Conservation (phyloP, 805 yeast species). For the Nakazawaea wyomingensis region DNA sequence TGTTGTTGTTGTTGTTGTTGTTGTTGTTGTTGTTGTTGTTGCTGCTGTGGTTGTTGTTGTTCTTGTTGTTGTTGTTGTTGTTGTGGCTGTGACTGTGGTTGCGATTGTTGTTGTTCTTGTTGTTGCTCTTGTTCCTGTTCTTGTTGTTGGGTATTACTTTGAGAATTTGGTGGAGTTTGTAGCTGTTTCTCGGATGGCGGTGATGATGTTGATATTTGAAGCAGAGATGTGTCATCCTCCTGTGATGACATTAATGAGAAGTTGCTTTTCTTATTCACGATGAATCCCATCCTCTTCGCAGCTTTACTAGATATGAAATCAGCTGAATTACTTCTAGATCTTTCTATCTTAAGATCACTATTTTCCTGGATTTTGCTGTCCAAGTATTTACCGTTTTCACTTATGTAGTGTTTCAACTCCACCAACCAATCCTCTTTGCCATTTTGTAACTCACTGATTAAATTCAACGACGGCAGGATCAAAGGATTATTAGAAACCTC, state of each 20-base stretch:
- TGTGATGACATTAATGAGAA: constrained; percentile 17
- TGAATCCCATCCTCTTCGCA: constrained; percentile 71
- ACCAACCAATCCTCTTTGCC: constrained; percentile 40
- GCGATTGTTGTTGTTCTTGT: constrained; percentile 16
- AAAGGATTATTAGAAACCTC: constrained; percentile 63
- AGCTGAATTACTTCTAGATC: constrained; percentile 32
- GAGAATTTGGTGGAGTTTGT: not conserved
- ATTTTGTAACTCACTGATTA: constrained; percentile 29
- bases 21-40: too few relatives aligned
- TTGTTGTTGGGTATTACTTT: constrained; percentile 2
- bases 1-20: too few relatives aligned
- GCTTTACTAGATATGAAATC: constrained; percentile 53
- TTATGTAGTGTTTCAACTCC: constrained; percentile 33
- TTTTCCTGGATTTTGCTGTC: constrained; percentile 26
- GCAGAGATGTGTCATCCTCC: constrained; percentile 13
- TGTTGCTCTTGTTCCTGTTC: not conserved
- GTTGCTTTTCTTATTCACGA: constrained; percentile 36
- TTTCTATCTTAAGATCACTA: constrained; percentile 2
- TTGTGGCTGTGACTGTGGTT: constrained; percentile 14
- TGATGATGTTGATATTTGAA: not conserved
- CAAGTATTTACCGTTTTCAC: constrained; percentile 28
- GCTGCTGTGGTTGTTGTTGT: too few relatives aligned
- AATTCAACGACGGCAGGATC: constrained; percentile 38
- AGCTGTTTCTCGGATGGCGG: not conserved
- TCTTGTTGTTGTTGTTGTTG: too few relatives aligned